Conservation (phyloP, 495 filamentous ascomycete species). For the Hypoxylon intermedium region DNA sequence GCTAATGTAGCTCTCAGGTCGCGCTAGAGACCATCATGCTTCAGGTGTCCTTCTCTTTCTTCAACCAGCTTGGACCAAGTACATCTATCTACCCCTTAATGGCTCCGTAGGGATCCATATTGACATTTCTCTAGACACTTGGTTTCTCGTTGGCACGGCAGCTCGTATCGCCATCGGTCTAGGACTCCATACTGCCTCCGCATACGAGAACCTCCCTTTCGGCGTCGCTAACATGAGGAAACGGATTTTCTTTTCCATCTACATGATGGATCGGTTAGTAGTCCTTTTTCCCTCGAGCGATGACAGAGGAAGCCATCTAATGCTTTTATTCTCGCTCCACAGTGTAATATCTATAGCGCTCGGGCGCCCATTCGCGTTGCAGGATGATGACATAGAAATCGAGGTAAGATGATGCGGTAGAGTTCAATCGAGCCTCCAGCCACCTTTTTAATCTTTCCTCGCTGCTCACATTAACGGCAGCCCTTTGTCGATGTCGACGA, state of each 20-base stretch:
- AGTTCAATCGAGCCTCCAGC: neutral
- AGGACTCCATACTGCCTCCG: slow-evolving; percentile 47
- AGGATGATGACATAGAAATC: slow-evolving; percentile 51
- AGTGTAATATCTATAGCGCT: slow-evolving; percentile 51
- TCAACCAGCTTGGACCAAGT: slow-evolving; percentile 54
- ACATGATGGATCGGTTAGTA: slow-evolving; percentile 56
- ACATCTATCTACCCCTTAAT: slow-evolving; percentile 20
- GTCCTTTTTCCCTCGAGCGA: neutral
- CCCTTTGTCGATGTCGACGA: slow-evolving; percentile 48
- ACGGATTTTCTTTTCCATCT: slow-evolving; percentile 51
- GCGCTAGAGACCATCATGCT: slow-evolving; percentile 51
- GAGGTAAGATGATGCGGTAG: slow-evolving; percentile 30
- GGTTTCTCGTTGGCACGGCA: slow-evolving; percentile 48
- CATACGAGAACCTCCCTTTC: slow-evolving; percentile 34
- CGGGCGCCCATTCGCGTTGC: slow-evolving; percentile 51
- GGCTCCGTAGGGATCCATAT: neutral
- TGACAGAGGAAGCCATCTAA: neutral
- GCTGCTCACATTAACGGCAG: slow-evolving; percentile 24
- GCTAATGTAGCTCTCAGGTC: slow-evolving; percentile 30
- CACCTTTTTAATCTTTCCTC: neutral
- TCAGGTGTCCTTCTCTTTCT: slow-evolving; percentile 53
- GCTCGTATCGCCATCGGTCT: slow-evolving; percentile 56
- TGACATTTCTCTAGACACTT: slow-evolving; percentile 17
- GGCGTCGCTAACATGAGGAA: slow-evolving; percentile 47
- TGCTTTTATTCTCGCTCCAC: neutral